Evolutionary conservation across 352 stramenopile species (phyloP), one percentile per base, ranked within the genome.

Genomic region (Elongisporangium undulatum): DNA sequence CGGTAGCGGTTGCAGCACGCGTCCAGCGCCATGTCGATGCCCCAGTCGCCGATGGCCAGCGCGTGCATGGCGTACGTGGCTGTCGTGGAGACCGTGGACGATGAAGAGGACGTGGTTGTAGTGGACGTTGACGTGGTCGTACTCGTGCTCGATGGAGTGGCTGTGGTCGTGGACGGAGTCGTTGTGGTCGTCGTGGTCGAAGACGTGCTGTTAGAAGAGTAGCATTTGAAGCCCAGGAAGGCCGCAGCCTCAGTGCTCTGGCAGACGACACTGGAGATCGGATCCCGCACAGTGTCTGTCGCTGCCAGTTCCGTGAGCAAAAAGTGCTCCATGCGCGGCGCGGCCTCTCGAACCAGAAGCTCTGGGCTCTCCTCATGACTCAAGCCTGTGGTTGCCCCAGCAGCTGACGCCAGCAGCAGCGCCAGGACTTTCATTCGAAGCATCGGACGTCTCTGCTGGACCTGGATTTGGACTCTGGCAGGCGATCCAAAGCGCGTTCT

Each of bases 1-100:
- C 76, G 78, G 52, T 91, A 89, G 6, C 82, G 71, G 24, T 87
- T 87, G 60, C 82, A 92, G 66, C 82, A 92, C 45, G 82, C 90
- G 3, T 73, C 82, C 10, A 88, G 75, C 45, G 68, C 71, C 17
- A 86, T 59, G 48, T 87, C 81, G 7, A 85, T 68, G 1, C 79
- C 81, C 79, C 81, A 89, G 67, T 89, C 81, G 15, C 81, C 81
- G 51, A 91, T 89, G 13, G 81, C 79, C 48, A 91, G 67, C n/a
- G 74, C 76, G 48, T 89, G 76, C 38, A 89, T 61, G 48, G 72
- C 51, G 52, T 87, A 89, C 9, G 69, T 87, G 10, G 65, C 75
- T 0, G 41, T 64, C 9, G 62, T 58, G 21, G 75, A 78, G 9
- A 87, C 59, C 12, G 63, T 65, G 16, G 69, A 58, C 3, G 56